Base-by-base conservation (phyloP, 352 stramenopile genomes). In the Phytophthora agathidicida region DNA sequence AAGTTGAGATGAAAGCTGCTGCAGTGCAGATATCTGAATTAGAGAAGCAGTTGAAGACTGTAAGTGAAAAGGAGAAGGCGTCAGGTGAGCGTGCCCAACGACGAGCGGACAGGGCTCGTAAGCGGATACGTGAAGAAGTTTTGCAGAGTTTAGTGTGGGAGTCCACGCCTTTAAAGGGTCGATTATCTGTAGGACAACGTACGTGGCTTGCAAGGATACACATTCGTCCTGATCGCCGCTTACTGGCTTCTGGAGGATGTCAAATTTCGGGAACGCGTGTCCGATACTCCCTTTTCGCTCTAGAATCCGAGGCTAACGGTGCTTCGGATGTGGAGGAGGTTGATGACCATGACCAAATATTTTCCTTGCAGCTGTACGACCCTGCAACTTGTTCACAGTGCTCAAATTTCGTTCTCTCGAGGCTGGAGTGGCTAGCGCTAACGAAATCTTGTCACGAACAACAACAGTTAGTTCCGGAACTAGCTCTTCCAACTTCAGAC, bases 301-400 rank as follows among this genome's bases (percentile, higher is more conserved):
- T 69, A 19, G 57, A 68, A 44, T 19, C 30, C n/a, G 23, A 57
- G 13, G 28, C 13, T 8, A 33, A 38, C 3, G 28, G 33, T n/a
- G 32, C 23, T 33, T 37, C 35, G 19, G 39, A 62, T n/a, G 24
- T 24, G n/a, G 23, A 48, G 7, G 30, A 53, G 28, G 16, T 3
- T 7, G 26, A 52, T 20, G 13, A 9, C 3, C 26, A 52, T 20
- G 13, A 9, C 3, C 26, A 45, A 3, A 38, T 64, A 17, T 70
- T 88, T 42, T 57, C 51, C 3, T 13, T 88, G 3, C 42, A 71
- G 24, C 44, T 88, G 13, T 88, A 88, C 38, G 66, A 88, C 23
- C 50, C 64, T 1, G 3, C 13, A 0, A 50, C 49, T 10, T 73
- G 53, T 26, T 48, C 22, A 10, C 22, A 28, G 0, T 59, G 35